Base-by-base conservation (phyloP, 2,329 filamentous ascomycete genomes). In the Fusarium haematococcum region DNA sequence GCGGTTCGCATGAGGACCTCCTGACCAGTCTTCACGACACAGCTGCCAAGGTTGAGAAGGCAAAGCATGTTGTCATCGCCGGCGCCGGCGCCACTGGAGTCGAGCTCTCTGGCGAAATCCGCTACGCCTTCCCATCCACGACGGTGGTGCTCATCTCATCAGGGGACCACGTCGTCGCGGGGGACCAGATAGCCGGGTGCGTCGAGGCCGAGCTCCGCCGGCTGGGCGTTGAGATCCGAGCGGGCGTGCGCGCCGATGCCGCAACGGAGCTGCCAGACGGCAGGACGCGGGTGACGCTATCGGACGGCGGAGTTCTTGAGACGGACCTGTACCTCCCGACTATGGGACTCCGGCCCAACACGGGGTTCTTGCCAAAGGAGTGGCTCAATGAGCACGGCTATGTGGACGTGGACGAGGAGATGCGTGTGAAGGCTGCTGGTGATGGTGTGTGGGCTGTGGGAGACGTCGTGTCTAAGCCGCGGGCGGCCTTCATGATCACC, bases 241-340 rank as follows among this genome's bases (percentile, higher is more conserved):
- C 82, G 45, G 79, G 81, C 52, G 82, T 86, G 1, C 83, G 84
- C 50, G 86, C 90, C 18, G 77, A 79, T 3, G 77, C 76, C 3
- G 75, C 83, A 20, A 76, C 76, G n/a, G 72, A 77, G 4, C 75
- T 83, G 43, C 72, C 79, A 2, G 82, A 84, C 68, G 87, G 86
- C 66, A 85, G 85, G 79, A 88, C 86, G 4, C 84, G 87, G 75
- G 82, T 91, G 23, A 78, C 78, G 41, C 83, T 91, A 9, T 81
- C 81, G 37, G 81, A 81, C 67, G 87, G 87, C 70, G 84, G 86
- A 70, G 86, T 80, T 59, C 75, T 91, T 68, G 73, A 81, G 9
- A 89, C 88, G 2, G 89, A 91, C 75, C 69, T 89, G n/a, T 90
- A 89, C 79, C 81, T 91, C 27, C 86, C 89, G 7, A 89, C 89